Base-by-base conservation (phyloP, 2,329 filamentous ascomycete genomes). In the Aulographum hederae region DNA sequence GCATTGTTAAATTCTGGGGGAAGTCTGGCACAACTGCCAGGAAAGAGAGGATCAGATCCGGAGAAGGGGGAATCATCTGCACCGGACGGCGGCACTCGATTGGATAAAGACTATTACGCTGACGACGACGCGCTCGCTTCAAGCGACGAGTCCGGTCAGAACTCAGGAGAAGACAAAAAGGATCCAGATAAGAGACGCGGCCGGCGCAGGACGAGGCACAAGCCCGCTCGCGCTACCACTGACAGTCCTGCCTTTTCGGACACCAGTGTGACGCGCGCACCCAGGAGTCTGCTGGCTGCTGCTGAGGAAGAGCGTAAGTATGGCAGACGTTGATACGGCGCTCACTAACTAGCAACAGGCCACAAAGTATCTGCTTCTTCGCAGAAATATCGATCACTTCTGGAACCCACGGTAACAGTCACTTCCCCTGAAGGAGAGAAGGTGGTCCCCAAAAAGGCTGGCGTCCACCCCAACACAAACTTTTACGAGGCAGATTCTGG, bases 271-370 rank as follows among this genome's bases (percentile, higher is more conserved):
- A 39, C 52, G 39, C 53, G 55, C 36, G 60, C 59, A 42, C 58
- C 65, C 1, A 57, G 62, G 46, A 81, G 73, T 43, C 51, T 84
- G 34, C 56, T 85, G 32, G 78, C 75, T 25, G 78, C 77, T 5
- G 74, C 75, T 1, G 76, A 86, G 47, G 75, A 82, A 61, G 79
- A 86, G 48, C 68, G 81, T 80, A 62, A 46, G 77, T n/a, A n/a
- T n/a, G n/a, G n/a, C n/a, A n/a, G n/a, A n/a, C n/a, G n/a, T n/a
- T n/a, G n/a, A n/a, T n/a, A n/a, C n/a, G n/a, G n/a, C n/a, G n/a
- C n/a, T n/a, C n/a, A n/a, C n/a, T n/a, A n/a, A n/a, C n/a, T n/a
- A n/a, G n/a, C n/a, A n/a, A n/a, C n/a, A n/a, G n/a, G n/a, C n/a
- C n/a, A n/a, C n/a, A n/a, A n/a, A n/a, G n/a, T n/a, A n/a, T n/a